phyloP scores from a whole-genome alignment of 805 yeast species.

The Saccharomyces mikatae region DNA sequence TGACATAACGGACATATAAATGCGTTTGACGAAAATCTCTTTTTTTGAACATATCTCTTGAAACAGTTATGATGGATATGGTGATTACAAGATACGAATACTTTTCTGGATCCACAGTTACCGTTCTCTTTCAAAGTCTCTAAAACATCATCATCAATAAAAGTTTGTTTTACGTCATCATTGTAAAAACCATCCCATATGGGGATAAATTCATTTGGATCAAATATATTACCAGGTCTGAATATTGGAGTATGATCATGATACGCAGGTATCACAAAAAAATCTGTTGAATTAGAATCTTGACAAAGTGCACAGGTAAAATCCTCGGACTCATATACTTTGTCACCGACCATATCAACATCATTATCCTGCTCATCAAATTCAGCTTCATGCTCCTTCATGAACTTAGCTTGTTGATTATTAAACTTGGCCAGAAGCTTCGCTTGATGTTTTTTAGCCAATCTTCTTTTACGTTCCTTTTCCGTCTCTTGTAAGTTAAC shows the following conservation, averaged over 20 bases:
- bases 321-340: slow-evolving; percentile 18
- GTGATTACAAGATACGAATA: slow-evolving; percentile 84
- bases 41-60: slow-evolving; percentile 53
- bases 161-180: slow-evolving; percentile 17
- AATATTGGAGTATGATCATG: slow-evolving; percentile 40
- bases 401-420: slow-evolving; percentile 68
- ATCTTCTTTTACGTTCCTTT: slow-evolving; percentile 43
- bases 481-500: slow-evolving; percentile 42
- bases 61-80: slow-evolving; percentile 83
- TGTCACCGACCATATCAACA: slow-evolving; percentile 34
- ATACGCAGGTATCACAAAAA: slow-evolving; percentile 54
- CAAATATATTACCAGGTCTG: slow-evolving; percentile 33
- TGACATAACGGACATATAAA: slow-evolving; percentile 93
- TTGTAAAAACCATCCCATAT: slow-evolving; percentile 26
- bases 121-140: slow-evolving; percentile 14
- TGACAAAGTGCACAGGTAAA: slow-evolving; percentile 54
- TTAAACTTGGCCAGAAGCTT: slow-evolving; percentile 56
- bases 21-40: slow-evolving; percentile 50
- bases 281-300: slow-evolving; percentile 39
- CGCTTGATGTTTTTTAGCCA: slow-evolving; percentile 56
- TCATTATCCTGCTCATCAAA: slow-evolving; percentile 35
- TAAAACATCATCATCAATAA: slow-evolving; percentile 14
- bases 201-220: slow-evolving; percentile 23
- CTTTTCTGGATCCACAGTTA: slow-evolving; percentile 12
- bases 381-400: slow-evolving; percentile 41